Evolutionary conservation across 495 filamentous ascomycete species (phyloP), one percentile per base, ranked within the genome.

Genomic region (Cercophora newfieldiana): DNA sequence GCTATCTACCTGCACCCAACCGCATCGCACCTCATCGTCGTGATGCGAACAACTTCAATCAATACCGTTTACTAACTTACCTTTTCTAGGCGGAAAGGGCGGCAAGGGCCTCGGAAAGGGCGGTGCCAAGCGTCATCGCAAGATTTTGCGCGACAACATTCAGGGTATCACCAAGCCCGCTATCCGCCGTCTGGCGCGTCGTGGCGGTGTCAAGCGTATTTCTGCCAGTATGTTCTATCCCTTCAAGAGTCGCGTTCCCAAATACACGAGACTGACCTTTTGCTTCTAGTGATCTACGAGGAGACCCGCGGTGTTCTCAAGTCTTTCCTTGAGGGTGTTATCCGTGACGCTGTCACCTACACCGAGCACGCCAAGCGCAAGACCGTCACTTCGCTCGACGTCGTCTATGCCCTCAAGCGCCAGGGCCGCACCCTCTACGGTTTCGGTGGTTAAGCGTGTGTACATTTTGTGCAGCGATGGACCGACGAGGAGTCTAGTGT

Each of bases 201-300:
- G 93, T 91, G 93, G 93, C 84, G 93, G 93, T 92, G 93, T 97
- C 86, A 97, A 99, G 92, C 95, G 95, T 97, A 99, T 99, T 85
- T 98, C 95, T 77, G 91, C 91, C 79, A 93, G 88, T 90, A 87
- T 48, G 75, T 72, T 49, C 24, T 61, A 14, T 31, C 14, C 21
- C 37, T 84, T 86, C 60, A 85, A 82, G 51, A 84, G 82, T 67
- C 83, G 83, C 86, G 81, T 83, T 57, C 83, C 83, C 82, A 84
- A 87, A 78, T 86, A 88, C 84, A 87, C 85, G 24, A 19, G 7
- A 1, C 37, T 44, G 37, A 44, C 37, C 37, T 8, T 14, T 8
- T 5, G 21, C 12, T 19, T 77, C 71, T 67, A 84, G 94, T 88
- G 86, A 88, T 99, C 89, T 99, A 99, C 89, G 95, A 99, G 79